Evolutionary conservation across 2,329 filamentous ascomycete species (phyloP), one percentile per base, ranked within the genome.

Genomic region (Aspergillus melleus): DNA sequence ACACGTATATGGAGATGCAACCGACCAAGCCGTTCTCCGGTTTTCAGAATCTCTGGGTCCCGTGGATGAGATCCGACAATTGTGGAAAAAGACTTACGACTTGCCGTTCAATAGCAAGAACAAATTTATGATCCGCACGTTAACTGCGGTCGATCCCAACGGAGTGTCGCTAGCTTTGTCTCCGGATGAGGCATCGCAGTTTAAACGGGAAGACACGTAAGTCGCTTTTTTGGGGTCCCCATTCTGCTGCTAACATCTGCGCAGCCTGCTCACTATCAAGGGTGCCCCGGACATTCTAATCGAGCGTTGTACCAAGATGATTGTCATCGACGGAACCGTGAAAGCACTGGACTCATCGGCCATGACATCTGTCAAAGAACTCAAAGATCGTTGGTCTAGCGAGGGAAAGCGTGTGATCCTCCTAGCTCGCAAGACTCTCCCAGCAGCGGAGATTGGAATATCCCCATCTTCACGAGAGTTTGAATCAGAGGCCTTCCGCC

Each of bases 41-140:
- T 88, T 93, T 58, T 86, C 89, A 0, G 89, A 92, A 72, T 78
- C 79, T 3, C 79, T 92, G 51, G 84, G 84, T 0, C 77, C 84
- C 0, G 85, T 90, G 0, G 74, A 81, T 0, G 83, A 88, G 54
- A 76, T 89, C 5, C 83, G 87, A 8, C 79, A 81, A 14, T 79
- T 82, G 63, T 92, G 88, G 88, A 83, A 83, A 54, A 87, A 84
- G 55, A 82, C 84, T 2, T 92, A 87, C 66, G 86, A 89, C 56
- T 78, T 91, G 29, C 85, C 88, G 0, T 93, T 93, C 74, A 92
- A 92, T 77, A 91, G 88, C 76, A 91, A 91, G 79, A 92, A 92
- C 77, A 93, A 93, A 74, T 92, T 87, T 71, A 92, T 92, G 86
- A 84, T 92, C 57, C 82, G 86, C 36, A 83, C 87, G 0, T 84